Evolutionary conservation across 164 flowering plant species (phyloP), one percentile per base, ranked within the genome.

Genomic region (Tetracentron sinense): DNA sequence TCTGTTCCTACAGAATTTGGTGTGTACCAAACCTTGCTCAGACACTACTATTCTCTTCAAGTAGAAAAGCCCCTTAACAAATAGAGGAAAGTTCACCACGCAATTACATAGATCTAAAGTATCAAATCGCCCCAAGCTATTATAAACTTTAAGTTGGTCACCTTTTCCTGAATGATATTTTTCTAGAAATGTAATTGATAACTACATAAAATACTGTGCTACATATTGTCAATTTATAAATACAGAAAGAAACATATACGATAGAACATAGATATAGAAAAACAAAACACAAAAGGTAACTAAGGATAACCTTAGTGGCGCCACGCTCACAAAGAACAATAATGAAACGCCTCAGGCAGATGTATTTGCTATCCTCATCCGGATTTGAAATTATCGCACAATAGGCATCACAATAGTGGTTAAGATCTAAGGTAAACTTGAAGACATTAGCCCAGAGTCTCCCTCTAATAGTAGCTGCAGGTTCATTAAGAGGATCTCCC

Each of bases 371-470:
- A 60, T 94, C 99, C 44, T 86, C 93, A 72, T 94, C 99, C 15
- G 97, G 96, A 70, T 91, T 94, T 42, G 96, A 85, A 56, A 94
- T 80, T 62, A 94, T 86, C n/a, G 99, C 96, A 81, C 99, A 89
- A 66, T 91, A 94, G 19, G 97, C 99, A 80, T 89, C 96, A 73
- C 78, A 66, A 60, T 80, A 84, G 51, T 72, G 69, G 59, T 84
- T 76, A n/a, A 82, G 86, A 76, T 94, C 99, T 68, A 94, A 78
- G 10, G 83, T 77, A 61, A 91, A 89, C 71, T 89, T 94, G 79
- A 91, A 94, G 54, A 86, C 89, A 77, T 94, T 91, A 27, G 96
- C 91, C 99, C 99, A 94, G 56, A 91, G 85, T 65, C 94, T 79
- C 66, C 99, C 99, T 73, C 80, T 86, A 59, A 86, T 74, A 33